Conservation (phyloP, 148 eudicot species). For the Rhododendron williamsianum region DNA sequence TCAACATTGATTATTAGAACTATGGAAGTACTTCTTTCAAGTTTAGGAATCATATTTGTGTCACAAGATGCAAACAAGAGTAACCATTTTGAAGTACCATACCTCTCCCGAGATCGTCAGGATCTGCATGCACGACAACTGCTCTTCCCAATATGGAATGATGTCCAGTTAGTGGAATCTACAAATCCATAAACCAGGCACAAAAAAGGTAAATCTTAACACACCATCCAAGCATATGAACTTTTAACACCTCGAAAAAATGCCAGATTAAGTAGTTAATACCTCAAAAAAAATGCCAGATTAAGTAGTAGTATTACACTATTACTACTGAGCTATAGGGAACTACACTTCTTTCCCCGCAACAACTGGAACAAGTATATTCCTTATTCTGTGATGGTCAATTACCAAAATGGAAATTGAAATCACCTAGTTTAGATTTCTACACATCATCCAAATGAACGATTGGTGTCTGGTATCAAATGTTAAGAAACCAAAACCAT, state of each 20-base stretch:
- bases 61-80: background rate
- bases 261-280: background rate
- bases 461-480: background rate
- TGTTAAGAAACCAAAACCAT: background rate
- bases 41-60: background rate
- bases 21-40: background rate
- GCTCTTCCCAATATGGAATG: conserved; percentile 91
- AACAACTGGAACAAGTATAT: background rate
- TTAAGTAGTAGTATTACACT: background rate
- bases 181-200: background rate
- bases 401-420: background rate
- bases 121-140: conserved; percentile 91
- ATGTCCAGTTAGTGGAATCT: conserved; percentile 71
- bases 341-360: background rate
- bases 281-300: background rate
- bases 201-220: background rate
- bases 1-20: background rate
- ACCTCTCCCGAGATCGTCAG: conserved; percentile 94
- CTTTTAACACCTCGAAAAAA: background rate
- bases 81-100: conserved; percentile 1
- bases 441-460: background rate
- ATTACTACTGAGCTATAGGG: background rate
- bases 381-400: background rate
- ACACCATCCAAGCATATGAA: background rate
- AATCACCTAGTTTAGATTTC: background rate